Evolutionary conservation across 495 filamentous ascomycete species (phyloP).

Genomic region (Glarea lozoyensis): DNA sequence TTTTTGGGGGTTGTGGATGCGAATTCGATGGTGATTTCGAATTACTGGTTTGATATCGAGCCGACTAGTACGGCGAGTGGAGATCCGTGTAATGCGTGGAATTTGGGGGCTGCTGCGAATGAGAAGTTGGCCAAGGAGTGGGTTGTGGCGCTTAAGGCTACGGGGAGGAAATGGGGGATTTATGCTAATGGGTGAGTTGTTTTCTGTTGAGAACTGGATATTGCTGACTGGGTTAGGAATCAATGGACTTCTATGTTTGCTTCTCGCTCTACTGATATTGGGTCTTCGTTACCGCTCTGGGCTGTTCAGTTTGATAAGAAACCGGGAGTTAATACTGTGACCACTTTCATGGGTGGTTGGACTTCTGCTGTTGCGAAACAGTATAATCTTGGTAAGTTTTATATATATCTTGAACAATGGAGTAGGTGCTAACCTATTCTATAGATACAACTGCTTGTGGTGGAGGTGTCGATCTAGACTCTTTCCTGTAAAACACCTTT

Average conservation of each 20-base stretch:
- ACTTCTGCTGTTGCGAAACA: constrained; percentile 23
- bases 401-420: too few relatives aligned
- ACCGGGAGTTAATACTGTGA: constrained; percentile 16
- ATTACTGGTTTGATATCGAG: constrained; percentile 8
- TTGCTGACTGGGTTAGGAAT: constrained; percentile 9
- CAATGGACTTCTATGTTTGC: constrained; percentile 24
- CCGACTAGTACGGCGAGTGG: neutral
- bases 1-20: neutral
- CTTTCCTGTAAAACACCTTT: too few relatives aligned
- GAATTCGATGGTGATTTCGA: neutral
- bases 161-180: constrained; percentile 1
- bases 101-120: constrained; percentile 2
- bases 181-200: constrained; percentile 10
- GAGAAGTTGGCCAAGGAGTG: constrained; percentile 2
- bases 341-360: constrained; percentile 24
- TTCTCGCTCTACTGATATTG: constrained; percentile 19
- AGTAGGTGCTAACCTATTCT: too few relatives aligned
- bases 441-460: too few relatives aligned
- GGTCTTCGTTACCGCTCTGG: constrained; percentile 23
- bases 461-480: too few relatives aligned
- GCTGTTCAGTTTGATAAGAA: constrained; percentile 20
- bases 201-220: neutral
- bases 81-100: constrained; percentile 4
- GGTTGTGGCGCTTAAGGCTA: neutral
- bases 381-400: constrained; percentile 13